Evolutionary conservation across 768 basidiomycete species (phyloP), one percentile per base, ranked within the genome.

Genomic region (Dentipellis fragilis): DNA sequence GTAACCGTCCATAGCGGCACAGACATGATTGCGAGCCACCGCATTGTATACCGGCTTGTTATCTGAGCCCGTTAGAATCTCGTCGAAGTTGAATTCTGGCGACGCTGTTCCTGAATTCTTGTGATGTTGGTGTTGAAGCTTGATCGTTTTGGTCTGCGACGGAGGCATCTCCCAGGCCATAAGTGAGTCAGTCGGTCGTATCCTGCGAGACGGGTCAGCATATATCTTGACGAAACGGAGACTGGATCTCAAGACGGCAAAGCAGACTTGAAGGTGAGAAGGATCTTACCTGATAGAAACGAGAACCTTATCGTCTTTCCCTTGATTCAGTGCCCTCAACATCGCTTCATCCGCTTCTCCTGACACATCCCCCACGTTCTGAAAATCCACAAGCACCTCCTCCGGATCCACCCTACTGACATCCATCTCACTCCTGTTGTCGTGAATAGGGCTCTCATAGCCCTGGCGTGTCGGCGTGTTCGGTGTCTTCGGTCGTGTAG

Each of bases 1-100:
- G 76, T 83, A 98, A 16, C 96, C 96, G 51, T 92, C 90, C 93
- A 98, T 96, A 10, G 94, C 92, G 3, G 93, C 90, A 55, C 80
- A 81, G 1, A 91, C 89, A 64, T 92, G 90, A 3, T 82, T 84
- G 11, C 81, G 79, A 1, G 86, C 90, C 14, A 87, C 83, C 4
- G 84, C 79, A 42, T 77, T 81, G 66, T 92, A 93, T 7, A 92
- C 74, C 0, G 84, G 81, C 63, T 88, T 89, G 70, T 89, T 92
- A 36, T 84, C 81, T 1, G 85, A 83, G 0, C 86, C 86, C 4
- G 84, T 89, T 51, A 90, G 80, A 56, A 92, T 77, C 38, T 85
- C 80, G 61, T 90, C 87, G 60, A 88, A 89, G 40, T 75, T 76
- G 69, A 86, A 90, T 54, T 76, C 74, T 14, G 73, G 74, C 19